phyloP scores from a whole-genome alignment of 176 grass and related monocot genomes.

The Juncus effusus region DNA sequence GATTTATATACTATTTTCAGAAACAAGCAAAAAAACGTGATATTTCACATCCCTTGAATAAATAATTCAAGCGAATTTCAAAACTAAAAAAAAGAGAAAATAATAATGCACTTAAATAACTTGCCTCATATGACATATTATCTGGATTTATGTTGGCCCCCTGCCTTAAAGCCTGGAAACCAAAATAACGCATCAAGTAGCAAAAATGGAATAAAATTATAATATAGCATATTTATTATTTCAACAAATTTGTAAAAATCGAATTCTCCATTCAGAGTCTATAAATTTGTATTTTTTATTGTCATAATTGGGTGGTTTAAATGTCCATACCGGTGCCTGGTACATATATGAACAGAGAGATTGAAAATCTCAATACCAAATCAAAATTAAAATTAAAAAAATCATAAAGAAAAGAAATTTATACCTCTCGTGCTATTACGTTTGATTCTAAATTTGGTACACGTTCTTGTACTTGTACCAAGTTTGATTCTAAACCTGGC shows the following conservation, averaged over 20 bases:
- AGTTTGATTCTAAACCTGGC: constrained; percentile 3
- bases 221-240: neutral
- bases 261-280: neutral
- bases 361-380: neutral
- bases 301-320: neutral
- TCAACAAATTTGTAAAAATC: neutral
- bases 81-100: neutral
- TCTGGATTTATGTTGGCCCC: constrained; percentile 68
- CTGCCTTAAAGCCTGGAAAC: constrained; percentile 38
- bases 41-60: no score
- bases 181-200: neutral
- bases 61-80: no score
- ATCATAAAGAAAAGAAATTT: neutral
- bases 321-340: neutral
- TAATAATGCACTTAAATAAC: neutral
- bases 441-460: constrained; percentile 18
- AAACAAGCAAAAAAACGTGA: no score
- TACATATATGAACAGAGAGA: neutral
- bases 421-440: constrained; percentile 3
- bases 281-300: neutral
- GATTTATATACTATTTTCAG: no score
- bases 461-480: neutral
- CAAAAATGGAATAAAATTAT: neutral
- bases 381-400: neutral
- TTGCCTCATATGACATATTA: constrained; percentile 88